Evolutionary conservation across 768 basidiomycete genomes (phyloP), one percentile per base, ranked within the genome.

Genomic region (Glaciozyma martinii): DNA sequence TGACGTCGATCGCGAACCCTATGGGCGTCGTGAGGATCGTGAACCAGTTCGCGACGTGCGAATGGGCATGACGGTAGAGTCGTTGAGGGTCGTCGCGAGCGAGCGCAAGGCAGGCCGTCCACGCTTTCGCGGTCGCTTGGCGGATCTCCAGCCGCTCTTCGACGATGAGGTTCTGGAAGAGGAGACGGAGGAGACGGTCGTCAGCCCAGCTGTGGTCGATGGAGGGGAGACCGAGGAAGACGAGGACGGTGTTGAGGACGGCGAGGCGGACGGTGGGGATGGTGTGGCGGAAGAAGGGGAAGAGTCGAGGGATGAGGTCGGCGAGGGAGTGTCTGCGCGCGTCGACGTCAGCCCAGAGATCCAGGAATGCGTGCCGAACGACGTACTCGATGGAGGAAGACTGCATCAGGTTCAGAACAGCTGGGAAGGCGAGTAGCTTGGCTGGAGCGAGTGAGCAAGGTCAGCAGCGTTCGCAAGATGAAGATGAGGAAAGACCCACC

Each of bases 251-350:
- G 65, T 89, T 86, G 53, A 93, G 88, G 3, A 98, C 93, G 3
- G 95, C 87, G 19, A 93, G 81, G 12, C 95, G 89, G 61, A 99
- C 95, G 66, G 86, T 87, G 2, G 88, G 78, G 72, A 99, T 98
- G 0, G 94, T 93, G 76, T 99, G 95, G 23, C 95, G 89, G 78
- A 97, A 93, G 81, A 94, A 97, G 5, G 94, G 90, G 78, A 90
- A 98, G 8, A 94, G 79, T 1, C 87, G 89, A 3, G 88, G 87
- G 9, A 93, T 88, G 62, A 95, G 82, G 5, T 82, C 82, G n/a
- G 85, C 81, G 37, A 97, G 81, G 5, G 90, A 87, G 55, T 86
- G 79, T n/a, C 90, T 92, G 66, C 2, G 66, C n/a, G 40, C 7
- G 10, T 56, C 21, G 4, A 3, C 7, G 65, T 59, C 19, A 56